phyloP scores from a whole-genome alignment of 2,329 filamentous ascomycete species.

The Kalmusia sp. region DNA sequence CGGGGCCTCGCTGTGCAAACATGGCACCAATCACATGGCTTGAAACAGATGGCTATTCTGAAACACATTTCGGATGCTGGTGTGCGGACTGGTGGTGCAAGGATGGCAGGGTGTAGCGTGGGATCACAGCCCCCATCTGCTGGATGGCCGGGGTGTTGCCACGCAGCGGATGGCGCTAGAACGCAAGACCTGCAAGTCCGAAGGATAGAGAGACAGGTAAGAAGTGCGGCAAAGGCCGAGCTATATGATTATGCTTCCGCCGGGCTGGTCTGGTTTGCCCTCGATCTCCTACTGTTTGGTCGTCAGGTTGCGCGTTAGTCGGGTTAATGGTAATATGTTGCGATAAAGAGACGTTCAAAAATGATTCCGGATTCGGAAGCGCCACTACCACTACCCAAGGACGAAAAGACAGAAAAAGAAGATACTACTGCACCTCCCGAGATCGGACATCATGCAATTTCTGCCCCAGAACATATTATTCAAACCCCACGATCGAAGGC shows the following conservation, averaged over 20 bases:
- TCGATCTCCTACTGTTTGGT: neutral
- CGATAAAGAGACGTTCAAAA: conserved; percentile 2
- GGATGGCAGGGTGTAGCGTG: conserved; percentile 4
- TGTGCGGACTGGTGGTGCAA: conserved; percentile 4
- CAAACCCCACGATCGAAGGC: neutral
- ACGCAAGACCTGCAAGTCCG: conserved; percentile 5
- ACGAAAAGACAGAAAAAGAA: neutral
- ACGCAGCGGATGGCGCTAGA: conserved; percentile 7
- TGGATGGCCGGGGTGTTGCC: neutral
- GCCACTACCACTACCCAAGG: conserved; percentile 2
- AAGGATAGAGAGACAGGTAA: neutral
- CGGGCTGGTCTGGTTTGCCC: neutral
- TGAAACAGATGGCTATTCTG: neutral
- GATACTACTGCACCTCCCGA: neutral
- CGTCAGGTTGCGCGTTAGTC: neutral
- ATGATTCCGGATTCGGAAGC: conserved; percentile 3
- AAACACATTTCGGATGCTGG: conserved; percentile 7
- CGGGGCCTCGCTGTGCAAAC: neutral
- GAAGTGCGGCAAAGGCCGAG: neutral
- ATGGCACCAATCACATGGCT: neutral
- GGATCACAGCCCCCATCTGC: conserved; percentile 4
- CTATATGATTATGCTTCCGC: conserved; percentile 8
- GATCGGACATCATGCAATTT: neutral
- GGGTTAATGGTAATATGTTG: conserved; percentile 4
- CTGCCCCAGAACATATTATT: neutral